Evolutionary conservation across 495 filamentous ascomycete species (phyloP).

Genomic region (Penicillium cataractarum): DNA sequence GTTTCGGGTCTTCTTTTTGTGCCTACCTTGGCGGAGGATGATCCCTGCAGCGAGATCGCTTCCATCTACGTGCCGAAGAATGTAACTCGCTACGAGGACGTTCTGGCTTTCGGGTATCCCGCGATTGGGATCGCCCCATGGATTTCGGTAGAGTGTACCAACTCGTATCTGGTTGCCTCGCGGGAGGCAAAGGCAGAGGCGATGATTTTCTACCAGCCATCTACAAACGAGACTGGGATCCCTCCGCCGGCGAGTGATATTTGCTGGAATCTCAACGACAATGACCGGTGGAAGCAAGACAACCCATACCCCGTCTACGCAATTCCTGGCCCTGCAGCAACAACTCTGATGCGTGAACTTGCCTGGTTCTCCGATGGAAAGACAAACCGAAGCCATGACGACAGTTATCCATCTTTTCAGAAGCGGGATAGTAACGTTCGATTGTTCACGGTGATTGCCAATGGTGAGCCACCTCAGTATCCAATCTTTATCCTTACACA

Average conservation of each 20-base stretch:
- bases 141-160: slow-evolving; percentile 70
- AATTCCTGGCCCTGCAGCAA: slow-evolving; percentile 67
- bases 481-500: neutral
- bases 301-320: slow-evolving; percentile 83
- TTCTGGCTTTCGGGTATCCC: slow-evolving; percentile 57
- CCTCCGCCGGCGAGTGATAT: slow-evolving; percentile 63
- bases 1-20: slow-evolving; percentile 82
- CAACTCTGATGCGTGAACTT: slow-evolving; percentile 69
- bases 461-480: slow-evolving; percentile 33
- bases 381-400: slow-evolving; percentile 32
- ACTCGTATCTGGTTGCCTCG: slow-evolving; percentile 68
- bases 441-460: slow-evolving; percentile 66
- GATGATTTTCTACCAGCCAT: slow-evolving; percentile 76
- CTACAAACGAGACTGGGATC: slow-evolving; percentile 50
- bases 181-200: slow-evolving; percentile 57
- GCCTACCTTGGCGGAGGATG: slow-evolving; percentile 60
- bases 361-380: slow-evolving; percentile 75
- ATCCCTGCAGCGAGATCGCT: slow-evolving; percentile 63
- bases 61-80: slow-evolving; percentile 67
- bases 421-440: slow-evolving; percentile 57
- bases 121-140: slow-evolving; percentile 90
- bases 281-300: slow-evolving; percentile 61
- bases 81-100: slow-evolving; percentile 69
- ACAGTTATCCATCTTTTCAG: slow-evolving; percentile 19
- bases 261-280: slow-evolving; percentile 69